Base-by-base conservation (phyloP, 495 filamentous ascomycete genomes). In the Penicillium riverlandense region DNA sequence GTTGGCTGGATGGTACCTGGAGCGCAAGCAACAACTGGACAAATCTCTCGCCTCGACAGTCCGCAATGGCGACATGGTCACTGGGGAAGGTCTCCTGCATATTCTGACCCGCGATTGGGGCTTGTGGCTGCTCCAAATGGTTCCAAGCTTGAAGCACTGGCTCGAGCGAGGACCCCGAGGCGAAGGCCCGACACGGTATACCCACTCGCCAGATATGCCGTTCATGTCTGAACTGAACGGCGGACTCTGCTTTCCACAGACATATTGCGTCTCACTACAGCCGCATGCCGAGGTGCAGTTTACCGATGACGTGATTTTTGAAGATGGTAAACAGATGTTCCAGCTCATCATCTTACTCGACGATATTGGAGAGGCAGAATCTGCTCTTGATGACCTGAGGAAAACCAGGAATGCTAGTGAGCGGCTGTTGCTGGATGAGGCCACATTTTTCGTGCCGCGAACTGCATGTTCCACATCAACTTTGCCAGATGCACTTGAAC, bases 251-350 rank as follows among this genome's bases (percentile, higher is more conserved):
- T 48, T 48, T 12, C 49, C 49, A 4, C 49, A 52, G 29, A 41
- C 37, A 22, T 52, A 44, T 16, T 52, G 49, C n/a, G 38, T 40
- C 7, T 12, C 38, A 5, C 8, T 48, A 11, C 14, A 28, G 6
- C 22, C 11, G 6, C 11, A 35, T 22, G 15, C 37, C 11, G 11
- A n/a, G 29, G 45, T 48, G 28, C 41, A 35, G 7, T 52, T 52
- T 29, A 44, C 49, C 37, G 49, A 52, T 14, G 49, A 48, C 14
- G 44, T 41, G 8, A 52, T 52, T 11, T 52, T 52, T 22, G 33
- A 10, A 12, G 29, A 37, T 7, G 44, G 41, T 9, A 35, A 5
- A 16, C 29, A 13, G 1, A 35, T 32, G 2, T 52, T 52, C 14
- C 44, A 52, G 22, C 9, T 48, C 29, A 34, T 48, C 27, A 35